These are phyloP conservation scores for Camelina hispida DNA, from an alignment of 345 rosid species.

Conservation along the genomic window DNA sequence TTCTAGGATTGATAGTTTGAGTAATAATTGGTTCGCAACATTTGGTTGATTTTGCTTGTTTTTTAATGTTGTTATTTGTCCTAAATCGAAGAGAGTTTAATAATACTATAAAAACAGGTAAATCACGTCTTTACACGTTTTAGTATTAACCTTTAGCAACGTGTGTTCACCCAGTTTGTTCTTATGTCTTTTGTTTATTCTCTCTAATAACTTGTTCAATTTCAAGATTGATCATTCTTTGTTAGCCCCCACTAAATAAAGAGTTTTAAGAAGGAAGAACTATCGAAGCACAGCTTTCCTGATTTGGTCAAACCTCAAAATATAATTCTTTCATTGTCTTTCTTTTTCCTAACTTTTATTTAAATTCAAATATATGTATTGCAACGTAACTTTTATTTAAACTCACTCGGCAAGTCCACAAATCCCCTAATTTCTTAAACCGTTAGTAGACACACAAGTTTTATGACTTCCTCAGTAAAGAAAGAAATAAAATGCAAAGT, in stretches of 20 bases:
- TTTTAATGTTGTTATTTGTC: background rate
- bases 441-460: no score
- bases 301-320: constrained; percentile 5
- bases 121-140: constrained; percentile 6
- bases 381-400: no score
- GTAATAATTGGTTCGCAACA: background rate
- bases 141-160: background rate
- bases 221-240: background rate
- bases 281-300: background rate
- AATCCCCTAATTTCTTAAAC: no score
- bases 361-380: background rate
- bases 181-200: background rate
- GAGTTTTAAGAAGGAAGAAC: background rate
- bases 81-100: background rate
- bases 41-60: constrained; percentile 17
- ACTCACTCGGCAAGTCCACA: no score
- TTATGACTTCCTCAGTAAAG: background rate
- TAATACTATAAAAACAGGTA: background rate
- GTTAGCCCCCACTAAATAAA: background rate
- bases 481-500: background rate
- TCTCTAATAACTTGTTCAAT: background rate
- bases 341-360: background rate
- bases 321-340: background rate
- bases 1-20: background rate
- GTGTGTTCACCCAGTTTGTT: background rate